Conservation (phyloP, 257 asterid genomes). For the Linderniella brevidens region DNA sequence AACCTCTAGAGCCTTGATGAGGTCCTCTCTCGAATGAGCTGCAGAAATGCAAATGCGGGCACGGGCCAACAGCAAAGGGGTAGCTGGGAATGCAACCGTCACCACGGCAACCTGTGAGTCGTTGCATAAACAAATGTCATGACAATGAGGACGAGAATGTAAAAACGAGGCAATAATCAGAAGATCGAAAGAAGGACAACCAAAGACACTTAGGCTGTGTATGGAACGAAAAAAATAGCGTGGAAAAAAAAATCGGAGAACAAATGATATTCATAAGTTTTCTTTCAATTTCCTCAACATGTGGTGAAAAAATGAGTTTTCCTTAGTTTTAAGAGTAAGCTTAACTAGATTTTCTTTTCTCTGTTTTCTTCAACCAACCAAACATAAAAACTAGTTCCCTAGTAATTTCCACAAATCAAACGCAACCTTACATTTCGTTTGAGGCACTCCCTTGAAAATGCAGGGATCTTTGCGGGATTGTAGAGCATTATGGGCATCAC, state of each 20-base stretch:
- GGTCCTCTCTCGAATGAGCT: conserved; percentile 89
- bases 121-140: neutral
- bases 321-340: no score
- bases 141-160: conserved; percentile 1
- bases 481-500: conserved; percentile 98
- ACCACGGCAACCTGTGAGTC: conserved; percentile 69
- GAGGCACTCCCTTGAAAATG: conserved; percentile 95
- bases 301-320: no score
- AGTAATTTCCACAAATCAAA: no score
- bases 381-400: no score
- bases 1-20: conserved; percentile 77
- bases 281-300: no score
- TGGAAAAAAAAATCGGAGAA: no score
- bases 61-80: conserved; percentile 89
- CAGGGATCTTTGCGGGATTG: conserved; percentile 91
- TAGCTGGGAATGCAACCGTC: conserved; percentile 95
- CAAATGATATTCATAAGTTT: no score
- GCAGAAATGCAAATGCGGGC: conserved; percentile 96
- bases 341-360: no score
- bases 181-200: neutral
- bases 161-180: neutral
- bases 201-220: no score
- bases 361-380: no score
- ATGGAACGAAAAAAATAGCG: no score
- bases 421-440: conserved; percentile 44